Conservation (phyloP, 768 basidiomycete species). For the Podaxis sp. region DNA sequence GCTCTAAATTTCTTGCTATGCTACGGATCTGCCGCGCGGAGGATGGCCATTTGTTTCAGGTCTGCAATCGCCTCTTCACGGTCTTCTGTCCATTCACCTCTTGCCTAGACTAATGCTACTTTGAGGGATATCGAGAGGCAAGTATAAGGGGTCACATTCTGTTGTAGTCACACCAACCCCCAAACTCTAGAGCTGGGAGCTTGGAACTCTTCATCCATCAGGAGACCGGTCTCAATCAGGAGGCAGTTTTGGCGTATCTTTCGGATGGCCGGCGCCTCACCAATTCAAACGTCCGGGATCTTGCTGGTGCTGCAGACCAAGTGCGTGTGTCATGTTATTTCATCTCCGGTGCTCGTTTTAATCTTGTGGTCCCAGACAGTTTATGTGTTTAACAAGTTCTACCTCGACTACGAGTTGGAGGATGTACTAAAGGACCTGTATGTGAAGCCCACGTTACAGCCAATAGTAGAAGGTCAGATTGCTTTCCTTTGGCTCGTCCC, state of each 20-base stretch:
- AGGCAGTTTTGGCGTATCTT: slow-evolving; percentile 70
- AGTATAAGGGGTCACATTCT: background rate
- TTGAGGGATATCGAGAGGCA: slow-evolving; percentile 75
- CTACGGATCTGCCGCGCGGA: slow-evolving; percentile 64
- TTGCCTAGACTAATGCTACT: slow-evolving; percentile 50
- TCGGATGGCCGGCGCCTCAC: slow-evolving; percentile 74
- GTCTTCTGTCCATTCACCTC: slow-evolving; percentile 5
- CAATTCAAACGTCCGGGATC: slow-evolving; percentile 67
- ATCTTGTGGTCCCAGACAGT: slow-evolving; percentile 43
- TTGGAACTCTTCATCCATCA: slow-evolving; percentile 71
- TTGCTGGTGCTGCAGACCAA: slow-evolving; percentile 73
- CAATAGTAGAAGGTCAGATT: slow-evolving; percentile 63
- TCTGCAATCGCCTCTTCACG: slow-evolving; percentile 19
- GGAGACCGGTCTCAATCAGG: slow-evolving; percentile 67
- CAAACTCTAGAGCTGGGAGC: slow-evolving; percentile 45
- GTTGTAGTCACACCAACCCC: slow-evolving; percentile 10
- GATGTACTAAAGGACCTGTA: slow-evolving; percentile 63
- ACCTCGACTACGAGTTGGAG: slow-evolving; percentile 65
- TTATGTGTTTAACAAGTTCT: slow-evolving; percentile 81
- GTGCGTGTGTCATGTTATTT: slow-evolving; percentile 34
- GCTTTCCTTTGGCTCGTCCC: background rate
- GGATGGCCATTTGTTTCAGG: slow-evolving; percentile 60
- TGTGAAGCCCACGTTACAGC: slow-evolving; percentile 57
- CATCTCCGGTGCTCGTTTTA: background rate
- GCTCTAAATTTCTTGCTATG: slow-evolving; percentile 29